Conservation (phyloP, 108 stramenopile genomes). For the Fragilaria radians region DNA sequence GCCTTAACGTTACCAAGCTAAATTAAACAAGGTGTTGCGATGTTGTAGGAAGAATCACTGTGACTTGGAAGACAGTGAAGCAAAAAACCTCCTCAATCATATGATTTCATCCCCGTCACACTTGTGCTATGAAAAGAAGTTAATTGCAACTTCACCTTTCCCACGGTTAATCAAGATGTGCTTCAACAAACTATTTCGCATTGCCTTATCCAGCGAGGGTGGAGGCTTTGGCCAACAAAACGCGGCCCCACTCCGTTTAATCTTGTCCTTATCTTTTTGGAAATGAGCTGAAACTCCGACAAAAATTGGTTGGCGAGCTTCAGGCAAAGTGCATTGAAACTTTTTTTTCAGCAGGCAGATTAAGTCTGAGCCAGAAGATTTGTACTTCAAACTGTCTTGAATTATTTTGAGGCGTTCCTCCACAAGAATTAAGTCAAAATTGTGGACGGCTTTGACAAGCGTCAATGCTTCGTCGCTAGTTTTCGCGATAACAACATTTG, state of each 20-base stretch:
- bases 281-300: conserved; percentile 51
- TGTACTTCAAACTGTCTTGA: neutral
- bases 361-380: neutral
- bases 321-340: neutral
- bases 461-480: conserved; percentile 46
- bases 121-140: neutral
- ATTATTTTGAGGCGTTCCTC: conserved; percentile 45
- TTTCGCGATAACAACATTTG: conserved; percentile 33
- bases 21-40: too few relatives aligned
- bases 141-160: conserved; percentile 1
- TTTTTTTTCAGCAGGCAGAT: neutral
- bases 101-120: too few relatives aligned
- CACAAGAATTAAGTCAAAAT: conserved; percentile 58
- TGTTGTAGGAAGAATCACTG: too few relatives aligned
- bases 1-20: too few relatives aligned
- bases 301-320: conserved; percentile 19
- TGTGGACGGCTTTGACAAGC: conserved; percentile 9
- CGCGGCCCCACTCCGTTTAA: conserved; percentile 45
- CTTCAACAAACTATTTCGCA: conserved; percentile 39
- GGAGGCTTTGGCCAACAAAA: conserved; percentile 63
- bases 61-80: too few relatives aligned
- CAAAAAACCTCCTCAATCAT: too few relatives aligned
- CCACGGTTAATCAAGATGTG: conserved; percentile 37
- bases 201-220: conserved; percentile 35
- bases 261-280: conserved; percentile 23